Conservation (phyloP, 176 grass and related monocot species). For the Carex parvula region DNA sequence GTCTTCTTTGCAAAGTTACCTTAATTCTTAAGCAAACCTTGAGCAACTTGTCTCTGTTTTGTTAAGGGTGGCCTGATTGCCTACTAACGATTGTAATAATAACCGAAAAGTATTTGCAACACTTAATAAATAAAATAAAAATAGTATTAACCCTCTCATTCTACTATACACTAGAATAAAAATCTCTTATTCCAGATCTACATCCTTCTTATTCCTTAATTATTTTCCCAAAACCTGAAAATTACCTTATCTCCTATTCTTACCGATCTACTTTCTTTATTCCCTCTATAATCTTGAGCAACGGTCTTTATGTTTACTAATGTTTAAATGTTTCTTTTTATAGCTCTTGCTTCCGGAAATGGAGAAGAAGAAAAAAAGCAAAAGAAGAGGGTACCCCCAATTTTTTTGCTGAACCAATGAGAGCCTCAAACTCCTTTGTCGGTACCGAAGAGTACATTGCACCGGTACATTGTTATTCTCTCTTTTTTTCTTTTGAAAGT, state of each 20-base stretch:
- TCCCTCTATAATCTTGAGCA: neutral
- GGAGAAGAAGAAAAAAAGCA: conserved; percentile 41
- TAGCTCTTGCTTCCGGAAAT: conserved; percentile 69
- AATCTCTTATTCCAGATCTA: too few relatives aligned
- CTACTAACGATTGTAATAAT: too few relatives aligned
- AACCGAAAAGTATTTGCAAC: too few relatives aligned
- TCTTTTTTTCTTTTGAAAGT: neutral
- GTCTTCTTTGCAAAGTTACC: conserved; percentile 2
- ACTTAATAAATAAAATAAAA: too few relatives aligned
- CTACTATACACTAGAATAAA: too few relatives aligned
- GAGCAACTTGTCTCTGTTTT: neutral
- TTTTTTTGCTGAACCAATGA: conserved; percentile 90
- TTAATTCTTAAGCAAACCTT: neutral
- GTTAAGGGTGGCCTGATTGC: too few relatives aligned
- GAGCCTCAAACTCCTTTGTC: conserved; percentile 97
- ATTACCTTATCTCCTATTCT: too few relatives aligned
- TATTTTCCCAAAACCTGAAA: too few relatives aligned
- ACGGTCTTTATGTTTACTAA: neutral
- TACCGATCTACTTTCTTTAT: too few relatives aligned
- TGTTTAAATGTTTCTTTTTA: conserved; percentile 9
- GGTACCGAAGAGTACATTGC: conserved; percentile 98
- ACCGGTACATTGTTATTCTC: conserved; percentile 45
- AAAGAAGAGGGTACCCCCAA: conserved; percentile 48
- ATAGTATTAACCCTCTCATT: too few relatives aligned
- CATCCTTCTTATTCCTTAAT: too few relatives aligned